Base-by-base conservation (phyloP, 2,329 filamentous ascomycete genomes). In the Pseudogymnoascus sp. region DNA sequence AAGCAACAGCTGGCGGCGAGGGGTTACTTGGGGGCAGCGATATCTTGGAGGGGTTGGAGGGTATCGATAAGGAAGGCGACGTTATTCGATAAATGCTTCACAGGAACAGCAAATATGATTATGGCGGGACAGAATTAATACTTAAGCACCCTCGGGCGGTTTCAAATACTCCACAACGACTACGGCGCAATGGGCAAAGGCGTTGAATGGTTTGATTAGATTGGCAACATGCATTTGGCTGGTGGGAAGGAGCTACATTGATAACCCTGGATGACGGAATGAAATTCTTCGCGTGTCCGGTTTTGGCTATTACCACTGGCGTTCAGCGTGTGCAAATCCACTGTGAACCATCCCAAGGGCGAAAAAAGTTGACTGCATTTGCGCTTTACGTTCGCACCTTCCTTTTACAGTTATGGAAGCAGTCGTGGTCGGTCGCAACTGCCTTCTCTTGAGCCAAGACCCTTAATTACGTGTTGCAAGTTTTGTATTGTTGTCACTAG, bases 21-120 rank as follows among this genome's bases (percentile, higher is more conserved):
- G 85, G 89, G 2, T 77, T 90, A 64, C 77, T 96, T 24, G 90
- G 89, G 10, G 89, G 91, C 4, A 95, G 91, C 74, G 86, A 89
- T 72, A 95, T 97, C 65, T 79, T 96, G 33, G 92, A 96, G 72
- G 84, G 84, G 17, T 76, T 92, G 61, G 87, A 95, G 71, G 90
- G 90, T 3, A 88, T 94, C 67, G 87, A 92, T 67, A 85, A 87
- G 71, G 86, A 89, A 66, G 84, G 80, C 29, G 29, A 33, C 5
- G 29, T 21, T 17, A 35, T 54, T 35, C n/a, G 5, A 21, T 21
- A 11, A 33, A 54, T 54, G 9, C 29, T 54, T 54, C 10, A 54
- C 15, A n/a, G 15, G 17, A 54, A 54, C 29, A 29, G n/a, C 47
- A 15, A 54, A 54, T 54, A 54, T 54, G 47, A 33, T 33, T 35